A percentile compares a stretch with the other conserved stretches of the same genome.
Evolutionary conservation across 345 rosid genomes (phyloP).

Genomic region (Leavenworthia alabamica): DNA sequence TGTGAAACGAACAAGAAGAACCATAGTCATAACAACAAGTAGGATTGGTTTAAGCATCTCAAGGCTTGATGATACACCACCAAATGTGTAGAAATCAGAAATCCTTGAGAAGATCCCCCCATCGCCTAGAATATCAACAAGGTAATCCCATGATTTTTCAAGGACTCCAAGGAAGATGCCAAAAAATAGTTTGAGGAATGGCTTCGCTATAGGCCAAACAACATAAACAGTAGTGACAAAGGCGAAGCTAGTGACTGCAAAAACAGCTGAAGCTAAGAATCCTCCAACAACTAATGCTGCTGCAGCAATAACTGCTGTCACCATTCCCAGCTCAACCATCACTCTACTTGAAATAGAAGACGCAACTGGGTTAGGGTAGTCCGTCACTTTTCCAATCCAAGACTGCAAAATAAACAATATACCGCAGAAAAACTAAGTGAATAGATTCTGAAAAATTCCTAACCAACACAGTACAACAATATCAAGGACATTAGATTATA

Average conservation of each 20-base stretch:
- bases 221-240: slow-evolving; percentile 67
- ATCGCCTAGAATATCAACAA: slow-evolving; percentile 52
- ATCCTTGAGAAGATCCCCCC: slow-evolving; percentile 66
- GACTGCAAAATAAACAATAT: slow-evolving; percentile 44
- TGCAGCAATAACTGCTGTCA: slow-evolving; percentile 76
- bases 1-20: slow-evolving; percentile 82
- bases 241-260: slow-evolving; percentile 77
- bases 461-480: neutral
- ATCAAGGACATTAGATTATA: too few species aligned
- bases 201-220: slow-evolving; percentile 71
- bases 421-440: neutral
- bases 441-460: neutral
- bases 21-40: slow-evolving; percentile 74
- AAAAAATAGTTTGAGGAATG: slow-evolving; percentile 58
- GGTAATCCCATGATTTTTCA: slow-evolving; percentile 58
- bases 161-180: slow-evolving; percentile 46
- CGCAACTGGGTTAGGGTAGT: slow-evolving; percentile 76
- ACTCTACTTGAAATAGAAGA: slow-evolving; percentile 92
- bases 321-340: slow-evolving; percentile 93
- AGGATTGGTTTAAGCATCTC: slow-evolving; percentile 71
- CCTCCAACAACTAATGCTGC: slow-evolving; percentile 87
- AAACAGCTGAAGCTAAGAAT: slow-evolving; percentile 75
- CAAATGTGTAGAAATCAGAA: slow-evolving; percentile 59
- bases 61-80: slow-evolving; percentile 74
- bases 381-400: slow-evolving; percentile 65